Base-by-base conservation (phyloP, 768 basidiomycete genomes). In the Mycena sanguinolenta region DNA sequence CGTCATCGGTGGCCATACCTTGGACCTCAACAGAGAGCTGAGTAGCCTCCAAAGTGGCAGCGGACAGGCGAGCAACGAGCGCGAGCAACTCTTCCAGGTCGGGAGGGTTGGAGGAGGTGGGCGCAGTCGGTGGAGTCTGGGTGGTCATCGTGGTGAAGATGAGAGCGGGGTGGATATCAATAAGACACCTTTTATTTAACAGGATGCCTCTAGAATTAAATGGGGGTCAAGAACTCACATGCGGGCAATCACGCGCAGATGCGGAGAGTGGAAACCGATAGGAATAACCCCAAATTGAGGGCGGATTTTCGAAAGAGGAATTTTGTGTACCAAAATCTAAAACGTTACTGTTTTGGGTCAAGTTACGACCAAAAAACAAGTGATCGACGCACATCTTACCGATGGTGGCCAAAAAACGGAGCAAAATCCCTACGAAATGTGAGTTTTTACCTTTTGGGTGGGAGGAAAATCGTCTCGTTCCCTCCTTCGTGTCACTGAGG, bases 81-180 rank as follows among this genome's bases (percentile, higher is more conserved):
- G 50, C 61, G 23, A 63, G 27, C 36, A 63, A 14, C 17, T 50
- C 62, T 27, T 53, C 62, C 52, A 63, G 49, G 23, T 63, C 62
- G 19, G 50, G 23, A 3, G 39, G 38, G 23, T 36, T 6, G 62
- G 38, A 36, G 27, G 62, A 38, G 21, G 25, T 27, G 36, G 62
- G 9, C 13, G 25, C 49, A 50, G 49, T 50, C 23, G 49, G 13
- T 7, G 3, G 9, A 6, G 10, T 50, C 12, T 12, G 4, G 49
- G 8, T 50, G n/a, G 49, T 50, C 49, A 50, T 50, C 14, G 49
- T n/a, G n/a, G n/a, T n/a, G 23, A 2, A 16, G 1, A 12, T 23
- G 49, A 16, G 12, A 23, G 5, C 8, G 9, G 49, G 25, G 25
- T 7, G 19, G 32, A 10, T 34, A n/a, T 46, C n/a, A n/a, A n/a